Base-by-base conservation (phyloP, 108 stramenopile genomes). In the Fistulifera solaris region DNA sequence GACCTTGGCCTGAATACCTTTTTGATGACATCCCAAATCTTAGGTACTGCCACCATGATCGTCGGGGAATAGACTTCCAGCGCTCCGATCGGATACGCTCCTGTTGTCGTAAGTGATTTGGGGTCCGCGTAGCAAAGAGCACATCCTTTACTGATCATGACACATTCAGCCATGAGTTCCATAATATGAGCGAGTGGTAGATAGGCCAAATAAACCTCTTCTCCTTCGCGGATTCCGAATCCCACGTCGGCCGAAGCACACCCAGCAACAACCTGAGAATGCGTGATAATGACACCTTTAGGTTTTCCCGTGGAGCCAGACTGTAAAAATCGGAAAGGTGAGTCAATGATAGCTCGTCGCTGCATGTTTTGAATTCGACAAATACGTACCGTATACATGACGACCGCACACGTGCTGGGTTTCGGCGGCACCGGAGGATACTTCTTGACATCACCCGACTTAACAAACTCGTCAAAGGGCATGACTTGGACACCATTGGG, bases 301-400 rank as follows among this genome's bases (percentile, higher is more conserved):
- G 98, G 96, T 57, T 96, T 90, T 53, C 92, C 91, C 41, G 84
- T 85, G 23, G 44, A 67, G 39, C 95, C 95, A 44, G 83, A 86
- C n/a, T n/a, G n/a, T n/a, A n/a, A n/a, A n/a, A n/a, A n/a, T n/a
- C n/a, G n/a, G n/a, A n/a, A n/a, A n/a, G n/a, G n/a, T n/a, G n/a
- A n/a, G n/a, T n/a, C n/a, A n/a, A n/a, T n/a, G n/a, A n/a, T n/a
- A n/a, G n/a, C n/a, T n/a, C n/a, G n/a, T n/a, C n/a, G n/a, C n/a
- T n/a, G n/a, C n/a, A n/a, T n/a, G n/a, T n/a, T n/a, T n/a, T n/a
- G n/a, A n/a, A n/a, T n/a, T n/a, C n/a, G n/a, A n/a, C n/a, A n/a
- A n/a, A n/a, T n/a, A n/a, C n/a, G n/a, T n/a, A n/a, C n/a, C 2
- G 96, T 99, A 78, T 94, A 99, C 91, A 99, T 95, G 65, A 99